Conservation (phyloP, 805 yeast genomes). For the Starmerella asiatica region DNA sequence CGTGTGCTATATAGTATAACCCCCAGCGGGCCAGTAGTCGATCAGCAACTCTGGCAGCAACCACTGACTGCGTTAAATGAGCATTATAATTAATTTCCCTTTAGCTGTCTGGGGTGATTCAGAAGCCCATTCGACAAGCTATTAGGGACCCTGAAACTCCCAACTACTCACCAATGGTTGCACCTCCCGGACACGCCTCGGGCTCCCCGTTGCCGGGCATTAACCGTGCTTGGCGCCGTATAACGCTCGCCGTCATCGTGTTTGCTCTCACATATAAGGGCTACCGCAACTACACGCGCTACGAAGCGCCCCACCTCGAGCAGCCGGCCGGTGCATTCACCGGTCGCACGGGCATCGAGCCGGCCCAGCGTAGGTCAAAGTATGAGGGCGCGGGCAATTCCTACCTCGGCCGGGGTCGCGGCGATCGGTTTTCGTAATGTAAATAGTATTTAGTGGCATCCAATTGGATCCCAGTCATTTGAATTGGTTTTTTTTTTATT, state of each 20-base stretch:
- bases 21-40: no score
- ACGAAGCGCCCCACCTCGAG: constrained; percentile 13
- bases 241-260: constrained; percentile 21
- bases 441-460: background rate
- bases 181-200: constrained; percentile 15
- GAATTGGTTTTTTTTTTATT: background rate
- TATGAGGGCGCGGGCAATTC: constrained; percentile 30
- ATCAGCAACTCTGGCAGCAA: no score
- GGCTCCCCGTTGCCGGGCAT: constrained; percentile 21
- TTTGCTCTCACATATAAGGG: constrained; percentile 22
- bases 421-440: constrained; percentile 15
- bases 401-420: constrained; percentile 22
- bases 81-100: no score
- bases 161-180: constrained; percentile 11
- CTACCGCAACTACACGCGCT: constrained; percentile 17
- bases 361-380: constrained; percentile 24
- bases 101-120: no score
- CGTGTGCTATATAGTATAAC: no score
- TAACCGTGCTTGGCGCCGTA: constrained; percentile 26
- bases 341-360: constrained; percentile 22
- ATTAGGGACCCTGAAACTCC: no score
- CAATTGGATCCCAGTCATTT: background rate
- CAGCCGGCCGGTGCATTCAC: constrained; percentile 26
- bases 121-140: no score
- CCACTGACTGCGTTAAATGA: no score